Conservation (phyloP, 495 filamentous ascomycete species). For the Parachaetomium inaequale region DNA sequence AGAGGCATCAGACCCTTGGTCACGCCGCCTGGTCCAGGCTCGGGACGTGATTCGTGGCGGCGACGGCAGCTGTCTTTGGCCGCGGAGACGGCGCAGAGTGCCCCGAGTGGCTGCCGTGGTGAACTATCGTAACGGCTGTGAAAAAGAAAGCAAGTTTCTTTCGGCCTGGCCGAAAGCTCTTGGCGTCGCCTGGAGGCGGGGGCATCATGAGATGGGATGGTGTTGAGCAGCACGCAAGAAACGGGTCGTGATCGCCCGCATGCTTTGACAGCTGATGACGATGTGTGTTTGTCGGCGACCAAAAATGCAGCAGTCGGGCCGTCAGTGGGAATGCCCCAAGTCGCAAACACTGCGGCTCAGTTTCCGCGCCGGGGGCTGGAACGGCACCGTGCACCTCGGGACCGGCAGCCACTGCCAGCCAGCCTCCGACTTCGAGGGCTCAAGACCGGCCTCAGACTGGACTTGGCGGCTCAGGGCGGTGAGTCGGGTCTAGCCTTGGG, state of each 20-base stretch:
- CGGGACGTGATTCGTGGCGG: neutral
- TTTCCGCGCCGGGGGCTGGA: neutral
- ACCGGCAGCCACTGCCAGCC: neutral
- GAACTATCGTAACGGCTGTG: neutral
- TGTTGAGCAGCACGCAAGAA: neutral
- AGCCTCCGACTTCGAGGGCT: neutral
- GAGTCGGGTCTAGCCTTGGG: neutral
- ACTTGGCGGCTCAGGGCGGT: neutral
- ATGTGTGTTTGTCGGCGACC: neutral
- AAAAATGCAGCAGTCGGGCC: neutral
- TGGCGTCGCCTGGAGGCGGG: neutral
- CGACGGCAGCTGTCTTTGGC: slow-evolving; percentile 4
- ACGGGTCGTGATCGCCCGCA: neutral
- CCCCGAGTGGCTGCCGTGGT: neutral
- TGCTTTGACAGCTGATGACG: too few species aligned
- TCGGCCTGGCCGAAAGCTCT: neutral
- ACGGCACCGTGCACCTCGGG: neutral
- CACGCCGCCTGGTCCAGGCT: neutral
- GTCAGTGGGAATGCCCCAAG: too few species aligned
- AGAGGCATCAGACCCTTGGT: neutral
- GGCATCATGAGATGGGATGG: neutral
- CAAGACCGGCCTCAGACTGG: too few species aligned
- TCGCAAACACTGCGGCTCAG: neutral
- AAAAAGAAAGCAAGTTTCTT: neutral
- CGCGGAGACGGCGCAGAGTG: neutral